These are phyloP conservation scores for Dendrocalamus latiflorus DNA, from an alignment of 202 grass and related monocot species.

Conservation along the genomic window DNA sequence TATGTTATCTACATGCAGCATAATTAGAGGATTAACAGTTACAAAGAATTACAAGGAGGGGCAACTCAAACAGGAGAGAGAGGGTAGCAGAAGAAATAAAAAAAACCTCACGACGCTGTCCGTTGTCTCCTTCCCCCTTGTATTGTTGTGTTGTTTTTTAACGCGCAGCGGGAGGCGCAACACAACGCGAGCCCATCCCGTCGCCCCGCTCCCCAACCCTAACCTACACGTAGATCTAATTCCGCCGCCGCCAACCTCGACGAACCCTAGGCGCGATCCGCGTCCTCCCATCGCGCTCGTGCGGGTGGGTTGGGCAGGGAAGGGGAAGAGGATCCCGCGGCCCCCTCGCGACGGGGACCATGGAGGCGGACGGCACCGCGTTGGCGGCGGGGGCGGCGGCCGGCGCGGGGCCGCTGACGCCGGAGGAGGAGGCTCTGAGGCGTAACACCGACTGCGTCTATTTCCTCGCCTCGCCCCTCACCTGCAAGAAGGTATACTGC, in stretches of 20 bases:
- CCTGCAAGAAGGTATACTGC: conserved; percentile 74
- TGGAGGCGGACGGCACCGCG: conserved; percentile 47
- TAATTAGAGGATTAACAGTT: no score
- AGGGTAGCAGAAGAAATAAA: not conserved
- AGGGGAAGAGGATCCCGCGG: conserved; percentile 13
- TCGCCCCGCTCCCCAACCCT: conserved; percentile 24
- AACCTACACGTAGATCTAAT: conserved; percentile 37
- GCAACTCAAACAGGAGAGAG: no score
- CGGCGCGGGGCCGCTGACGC: conserved; percentile 38
- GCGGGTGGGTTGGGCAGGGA: not conserved
- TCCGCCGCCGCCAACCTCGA: not conserved
- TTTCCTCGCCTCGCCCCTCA: conserved; percentile 90
- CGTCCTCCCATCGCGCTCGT: not conserved
- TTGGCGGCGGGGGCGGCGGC: not conserved
- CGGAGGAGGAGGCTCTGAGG: conserved; percentile 77
- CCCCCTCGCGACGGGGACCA: conserved; percentile 16
- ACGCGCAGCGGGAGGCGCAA: not conserved
- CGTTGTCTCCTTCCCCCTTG: not conserved
- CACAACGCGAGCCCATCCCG: not conserved
- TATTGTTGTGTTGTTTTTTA: not conserved
- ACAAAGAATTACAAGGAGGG: no score
- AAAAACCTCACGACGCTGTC: not conserved
- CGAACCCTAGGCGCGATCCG: conserved; percentile 20
- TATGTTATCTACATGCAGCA: accelerated
- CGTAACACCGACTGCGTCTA: conserved; percentile 88